phyloP scores from a whole-genome alignment of 1,284 basidiomycete species.

The Melampsora occidentalis region DNA sequence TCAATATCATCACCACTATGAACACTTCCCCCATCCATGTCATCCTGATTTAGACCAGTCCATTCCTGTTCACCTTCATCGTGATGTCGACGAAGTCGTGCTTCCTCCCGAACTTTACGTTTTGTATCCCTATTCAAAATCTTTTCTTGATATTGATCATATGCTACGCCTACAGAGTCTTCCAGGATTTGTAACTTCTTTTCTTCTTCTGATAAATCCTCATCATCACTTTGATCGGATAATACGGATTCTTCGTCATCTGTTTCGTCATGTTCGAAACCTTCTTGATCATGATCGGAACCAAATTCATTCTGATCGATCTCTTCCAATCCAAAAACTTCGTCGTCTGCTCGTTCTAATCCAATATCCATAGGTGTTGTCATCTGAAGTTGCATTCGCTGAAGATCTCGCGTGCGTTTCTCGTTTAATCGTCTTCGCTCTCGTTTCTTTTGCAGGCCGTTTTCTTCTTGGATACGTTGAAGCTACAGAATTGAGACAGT shows the following conservation, averaged over 20 bases:
- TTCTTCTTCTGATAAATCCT: conserved; percentile 56
- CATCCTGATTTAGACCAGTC: conserved; percentile 64
- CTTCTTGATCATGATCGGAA: conserved; percentile 60
- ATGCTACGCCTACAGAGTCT: conserved; percentile 79
- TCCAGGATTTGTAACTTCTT: conserved; percentile 63
- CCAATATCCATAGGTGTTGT: conserved; percentile 92
- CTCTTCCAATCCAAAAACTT: conserved; percentile 62
- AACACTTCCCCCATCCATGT: conserved; percentile 51
- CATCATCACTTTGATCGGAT: conserved; percentile 68
- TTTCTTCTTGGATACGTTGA: conserved; percentile 76
- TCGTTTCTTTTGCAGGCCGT: conserved; percentile 65
- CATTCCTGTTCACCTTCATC: conserved; percentile 65
- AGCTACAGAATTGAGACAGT: conserved; percentile 60
- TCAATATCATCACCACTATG: conserved; percentile 54
- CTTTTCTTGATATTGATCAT: conserved; percentile 79
- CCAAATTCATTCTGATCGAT: conserved; percentile 80
- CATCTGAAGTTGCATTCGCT: conserved; percentile 97
- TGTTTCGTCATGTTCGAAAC: conserved; percentile 60
- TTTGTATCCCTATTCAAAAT: conserved; percentile 83
- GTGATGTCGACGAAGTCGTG: conserved; percentile 66
- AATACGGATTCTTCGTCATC: conserved; percentile 51
- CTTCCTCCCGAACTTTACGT: conserved; percentile 74
- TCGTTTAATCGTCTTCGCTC: conserved; percentile 86
- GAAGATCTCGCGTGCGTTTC: conserved; percentile 77
- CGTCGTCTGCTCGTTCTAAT: conserved; percentile 72